These are phyloP conservation scores for Dryadomyces sulphureus DNA, from an alignment of 2,329 filamentous ascomycete species.

Conservation along the genomic window DNA sequence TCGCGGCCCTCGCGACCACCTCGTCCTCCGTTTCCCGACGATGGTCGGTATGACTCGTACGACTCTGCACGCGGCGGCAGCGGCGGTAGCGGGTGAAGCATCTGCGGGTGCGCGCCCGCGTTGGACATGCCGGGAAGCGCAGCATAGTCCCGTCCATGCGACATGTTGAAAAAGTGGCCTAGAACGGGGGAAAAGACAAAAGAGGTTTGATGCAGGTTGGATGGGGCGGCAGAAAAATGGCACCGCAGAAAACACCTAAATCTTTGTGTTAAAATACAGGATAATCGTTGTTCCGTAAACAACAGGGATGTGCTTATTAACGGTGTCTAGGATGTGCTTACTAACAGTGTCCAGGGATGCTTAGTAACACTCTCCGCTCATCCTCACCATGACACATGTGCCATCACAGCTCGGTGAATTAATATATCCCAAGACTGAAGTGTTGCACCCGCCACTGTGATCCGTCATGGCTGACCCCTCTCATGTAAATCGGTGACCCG, in stretches of 20 bases:
- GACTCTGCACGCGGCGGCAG: not conserved
- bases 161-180: not conserved
- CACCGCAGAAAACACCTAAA: not conserved
- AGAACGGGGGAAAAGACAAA: not conserved
- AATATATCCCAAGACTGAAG: too few species aligned
- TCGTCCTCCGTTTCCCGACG: not conserved
- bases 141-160: slow-evolving; percentile 3
- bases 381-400: too few species aligned
- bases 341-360: too few species aligned
- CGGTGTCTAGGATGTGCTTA: too few species aligned
- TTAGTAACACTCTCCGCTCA: too few species aligned
- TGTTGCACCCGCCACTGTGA: not conserved
- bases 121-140: slow-evolving; percentile 8
- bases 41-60: slow-evolving; percentile 2
- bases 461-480: not conserved
- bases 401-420: too few species aligned
- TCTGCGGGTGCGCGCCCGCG: slow-evolving; percentile 1
- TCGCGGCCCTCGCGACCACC: not conserved
- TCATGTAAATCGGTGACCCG: too few species aligned
- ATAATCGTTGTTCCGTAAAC: too few species aligned
- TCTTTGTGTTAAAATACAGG: too few species aligned
- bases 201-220: slow-evolving; percentile 16
- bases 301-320: too few species aligned
- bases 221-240: not conserved
- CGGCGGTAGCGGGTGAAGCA: slow-evolving; percentile 6